A percentile compares a stretch with the other conserved stretches of the same genome.
Conservation (phyloP, 495 filamentous ascomycete genomes). For the Talaromyces nanjingensis region DNA sequence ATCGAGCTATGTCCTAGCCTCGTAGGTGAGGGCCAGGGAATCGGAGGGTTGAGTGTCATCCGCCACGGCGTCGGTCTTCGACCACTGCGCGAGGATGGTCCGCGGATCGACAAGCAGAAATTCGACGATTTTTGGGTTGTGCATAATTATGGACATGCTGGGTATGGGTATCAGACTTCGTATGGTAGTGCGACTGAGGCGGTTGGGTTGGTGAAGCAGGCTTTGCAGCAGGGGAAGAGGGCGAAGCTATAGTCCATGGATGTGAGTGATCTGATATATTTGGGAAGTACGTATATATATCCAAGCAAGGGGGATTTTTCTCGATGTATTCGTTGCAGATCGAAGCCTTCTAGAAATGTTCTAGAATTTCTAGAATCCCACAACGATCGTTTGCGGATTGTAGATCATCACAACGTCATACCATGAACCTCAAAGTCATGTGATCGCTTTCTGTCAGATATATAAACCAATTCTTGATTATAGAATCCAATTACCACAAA, state of each 20-base stretch:
- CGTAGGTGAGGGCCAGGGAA: slow-evolving; percentile 62
- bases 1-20: slow-evolving; percentile 67
- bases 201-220: slow-evolving; percentile 63
- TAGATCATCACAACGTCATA: background rate
- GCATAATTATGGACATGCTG: slow-evolving; percentile 95
- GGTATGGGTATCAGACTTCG: slow-evolving; percentile 83
- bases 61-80: slow-evolving; percentile 84
- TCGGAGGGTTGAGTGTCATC: slow-evolving; percentile 76
- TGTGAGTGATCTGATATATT: background rate
- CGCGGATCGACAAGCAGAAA: slow-evolving; percentile 75
- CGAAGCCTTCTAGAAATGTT: background rate
- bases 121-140: slow-evolving; percentile 68
- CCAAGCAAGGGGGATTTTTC: background rate
- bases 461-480: background rate
- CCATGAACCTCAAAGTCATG: background rate
- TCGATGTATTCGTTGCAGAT: too few species aligned
- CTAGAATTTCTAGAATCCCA: background rate
- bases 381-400: background rate
- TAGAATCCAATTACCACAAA: background rate
- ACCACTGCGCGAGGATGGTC: slow-evolving; percentile 67
- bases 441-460: background rate
- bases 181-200: slow-evolving; percentile 75
- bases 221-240: slow-evolving; percentile 27
- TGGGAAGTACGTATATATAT: background rate
- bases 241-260: slow-evolving; percentile 26